These are phyloP conservation scores for Aphanomyces astaci DNA, from an alignment of 352 stramenopile species.

Conservation along the genomic window DNA sequence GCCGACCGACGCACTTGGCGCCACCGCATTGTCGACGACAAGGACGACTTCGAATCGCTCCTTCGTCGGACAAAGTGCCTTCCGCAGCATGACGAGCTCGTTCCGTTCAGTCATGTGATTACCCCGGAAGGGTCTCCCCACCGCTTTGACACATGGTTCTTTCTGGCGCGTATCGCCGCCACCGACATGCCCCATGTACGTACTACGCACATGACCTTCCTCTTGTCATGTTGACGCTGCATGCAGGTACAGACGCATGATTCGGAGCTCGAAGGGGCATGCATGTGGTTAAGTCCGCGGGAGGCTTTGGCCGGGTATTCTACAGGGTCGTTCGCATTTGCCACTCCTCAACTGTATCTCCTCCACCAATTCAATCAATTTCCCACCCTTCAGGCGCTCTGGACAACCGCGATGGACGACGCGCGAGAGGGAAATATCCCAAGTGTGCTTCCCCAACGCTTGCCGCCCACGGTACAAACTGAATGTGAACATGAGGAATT, in stretches of 20 bases:
- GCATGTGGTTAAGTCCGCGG: slow-evolving; percentile 1
- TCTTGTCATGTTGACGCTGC: not conserved
- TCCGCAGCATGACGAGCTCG: not conserved
- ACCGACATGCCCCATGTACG: not conserved
- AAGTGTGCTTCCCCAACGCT: not conserved
- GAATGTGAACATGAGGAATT: not conserved
- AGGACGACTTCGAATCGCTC: not conserved
- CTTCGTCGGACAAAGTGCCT: not conserved
- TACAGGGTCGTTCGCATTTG: not conserved
- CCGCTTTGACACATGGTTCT: slow-evolving; percentile 23
- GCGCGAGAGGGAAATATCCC: not conserved
- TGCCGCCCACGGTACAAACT: not conserved
- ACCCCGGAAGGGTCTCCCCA: slow-evolving; percentile 15
- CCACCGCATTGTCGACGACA: slow-evolving; percentile 4
- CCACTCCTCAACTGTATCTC: slow-evolving; percentile 20
- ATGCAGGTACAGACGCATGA: slow-evolving; percentile 7
- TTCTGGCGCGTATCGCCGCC: not conserved
- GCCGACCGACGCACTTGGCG: slow-evolving; percentile 11
- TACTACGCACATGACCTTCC: not conserved
- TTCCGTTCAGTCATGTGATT: slow-evolving; percentile 18
- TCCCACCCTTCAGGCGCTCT: not conserved
- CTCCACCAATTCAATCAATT: slow-evolving; percentile 11
- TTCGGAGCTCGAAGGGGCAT: slow-evolving; percentile 12
- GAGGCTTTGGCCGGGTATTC: slow-evolving; percentile 10
- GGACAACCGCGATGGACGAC: not conserved